Evolutionary conservation across 78 protist species (phyloP).

Genomic region (Monosiga brevicollis): DNA sequence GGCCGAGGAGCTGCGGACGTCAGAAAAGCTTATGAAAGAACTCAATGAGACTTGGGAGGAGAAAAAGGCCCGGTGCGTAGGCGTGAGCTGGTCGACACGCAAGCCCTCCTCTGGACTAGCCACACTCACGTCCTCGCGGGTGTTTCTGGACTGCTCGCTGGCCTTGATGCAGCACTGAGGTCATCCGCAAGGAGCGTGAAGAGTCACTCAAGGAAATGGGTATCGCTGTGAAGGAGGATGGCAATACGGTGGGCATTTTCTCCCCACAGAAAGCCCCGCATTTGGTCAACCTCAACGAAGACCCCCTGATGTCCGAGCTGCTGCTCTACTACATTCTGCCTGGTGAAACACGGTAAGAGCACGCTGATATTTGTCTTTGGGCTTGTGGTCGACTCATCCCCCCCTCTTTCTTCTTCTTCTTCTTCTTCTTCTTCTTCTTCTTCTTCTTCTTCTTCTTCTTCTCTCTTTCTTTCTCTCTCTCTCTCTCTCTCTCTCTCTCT

Average conservation of each 20-base stretch:
- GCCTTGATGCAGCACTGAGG: neutral
- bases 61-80: neutral
- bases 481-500: too few relatives aligned
- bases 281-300: constrained; percentile 71
- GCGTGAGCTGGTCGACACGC: neutral
- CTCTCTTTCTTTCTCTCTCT: too few relatives aligned
- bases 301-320: constrained; percentile 64
- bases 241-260: neutral
- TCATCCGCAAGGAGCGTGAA: neutral
- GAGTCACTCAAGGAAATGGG: constrained; percentile 48
- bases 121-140: neutral
- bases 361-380: too few relatives aligned
- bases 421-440: too few relatives aligned
- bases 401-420: too few relatives aligned
- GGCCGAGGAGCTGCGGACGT: neutral
- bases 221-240: constrained; percentile 28
- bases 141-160: neutral
- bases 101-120: too few relatives aligned
- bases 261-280: constrained; percentile 35
- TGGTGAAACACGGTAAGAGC: constrained; percentile 4
- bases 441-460: too few relatives aligned
- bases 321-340: constrained; percentile 50
- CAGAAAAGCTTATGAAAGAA: neutral
- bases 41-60: constrained; percentile 2
- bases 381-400: too few relatives aligned